Conservation (phyloP, 2,329 filamentous ascomycete genomes). For the Alternaria dauci region DNA sequence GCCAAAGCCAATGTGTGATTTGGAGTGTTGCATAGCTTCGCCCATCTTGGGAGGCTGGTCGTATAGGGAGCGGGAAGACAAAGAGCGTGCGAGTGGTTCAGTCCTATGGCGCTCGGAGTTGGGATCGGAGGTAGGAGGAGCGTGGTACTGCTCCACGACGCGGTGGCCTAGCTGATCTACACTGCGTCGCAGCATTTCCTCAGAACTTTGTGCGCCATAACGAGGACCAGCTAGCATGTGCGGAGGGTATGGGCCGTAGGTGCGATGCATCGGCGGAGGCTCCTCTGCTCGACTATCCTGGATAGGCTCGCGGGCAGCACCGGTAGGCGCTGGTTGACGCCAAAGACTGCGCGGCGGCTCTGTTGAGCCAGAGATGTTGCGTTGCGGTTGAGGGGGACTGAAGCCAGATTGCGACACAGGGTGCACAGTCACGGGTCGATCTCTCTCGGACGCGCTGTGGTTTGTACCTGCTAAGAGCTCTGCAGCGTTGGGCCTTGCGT, state of each 20-base stretch:
- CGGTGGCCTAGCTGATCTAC: slow-evolving; percentile 45
- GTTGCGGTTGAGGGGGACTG: slow-evolving; percentile 46
- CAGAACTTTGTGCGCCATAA: slow-evolving; percentile 33
- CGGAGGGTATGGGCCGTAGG: slow-evolving; percentile 43
- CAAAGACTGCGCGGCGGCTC: slow-evolving; percentile 42
- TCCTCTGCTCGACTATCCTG: slow-evolving; percentile 45
- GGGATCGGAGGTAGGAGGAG: slow-evolving; percentile 51
- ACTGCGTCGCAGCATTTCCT: slow-evolving; percentile 46
- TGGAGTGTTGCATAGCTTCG: slow-evolving; percentile 66
- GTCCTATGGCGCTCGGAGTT: slow-evolving; percentile 46
- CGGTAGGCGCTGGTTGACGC: slow-evolving; percentile 40
- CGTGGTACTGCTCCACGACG: slow-evolving; percentile 50
- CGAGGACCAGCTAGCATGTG: slow-evolving; percentile 33
- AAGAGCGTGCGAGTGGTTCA: slow-evolving; percentile 46
- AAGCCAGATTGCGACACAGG: slow-evolving; percentile 51
- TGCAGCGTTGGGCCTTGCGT: slow-evolving; percentile 43
- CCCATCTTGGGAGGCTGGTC: slow-evolving; percentile 54
- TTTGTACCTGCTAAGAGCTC: slow-evolving; percentile 40
- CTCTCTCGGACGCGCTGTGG: slow-evolving; percentile 34
- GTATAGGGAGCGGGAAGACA: slow-evolving; percentile 46
- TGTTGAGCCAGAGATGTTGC: slow-evolving; percentile 21
- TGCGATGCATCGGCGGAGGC: slow-evolving; percentile 36
- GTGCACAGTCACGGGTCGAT: slow-evolving; percentile 51
- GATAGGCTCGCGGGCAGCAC: slow-evolving; percentile 33
- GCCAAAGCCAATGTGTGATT: slow-evolving; percentile 75